phyloP scores from a whole-genome alignment of 208 protist genomes.

The Lotmaria passim region DNA sequence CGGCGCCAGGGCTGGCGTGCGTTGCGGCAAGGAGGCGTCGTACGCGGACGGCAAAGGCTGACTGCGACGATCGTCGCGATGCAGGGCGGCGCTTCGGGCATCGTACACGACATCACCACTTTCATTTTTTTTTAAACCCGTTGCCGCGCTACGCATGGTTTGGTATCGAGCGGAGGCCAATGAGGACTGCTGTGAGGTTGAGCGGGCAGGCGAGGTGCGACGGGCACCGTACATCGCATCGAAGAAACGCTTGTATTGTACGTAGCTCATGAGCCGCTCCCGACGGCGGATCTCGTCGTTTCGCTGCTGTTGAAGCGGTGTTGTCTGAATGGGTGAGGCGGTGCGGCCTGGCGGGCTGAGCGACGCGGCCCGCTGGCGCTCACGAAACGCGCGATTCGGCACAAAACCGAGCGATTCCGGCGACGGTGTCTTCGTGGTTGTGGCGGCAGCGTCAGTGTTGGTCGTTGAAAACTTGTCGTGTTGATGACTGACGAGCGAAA shows the following conservation, averaged over 20 bases:
- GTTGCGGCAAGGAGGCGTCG: neutral
- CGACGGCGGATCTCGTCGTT: neutral
- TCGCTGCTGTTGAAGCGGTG: neutral
- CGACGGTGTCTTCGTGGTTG: neutral
- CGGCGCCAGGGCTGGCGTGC: neutral
- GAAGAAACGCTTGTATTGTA: constrained; percentile 38
- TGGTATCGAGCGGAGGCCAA: neutral
- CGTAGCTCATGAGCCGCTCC: constrained; percentile 18
- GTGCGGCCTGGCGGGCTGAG: neutral
- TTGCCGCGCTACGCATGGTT: no score
- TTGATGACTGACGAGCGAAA: neutral
- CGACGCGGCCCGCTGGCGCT: constrained; percentile 5
- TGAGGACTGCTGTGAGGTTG: neutral
- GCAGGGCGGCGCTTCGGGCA: no score
- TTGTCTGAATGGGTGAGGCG: neutral
- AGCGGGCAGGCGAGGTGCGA: neutral
- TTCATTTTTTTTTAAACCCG: no score
- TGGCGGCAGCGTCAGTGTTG: neutral
- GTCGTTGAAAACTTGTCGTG: neutral
- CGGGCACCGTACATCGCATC: constrained; percentile 21
- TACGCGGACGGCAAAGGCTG: neutral
- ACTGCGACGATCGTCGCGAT: neutral
- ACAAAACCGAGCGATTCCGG: constrained; percentile 2
- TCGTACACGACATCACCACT: no score
- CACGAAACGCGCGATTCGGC: constrained; percentile 14